Evolutionary conservation across 2,329 filamentous ascomycete genomes (phyloP), one percentile per base, ranked within the genome.

Genomic region (Neopestalotiopsis sp.): DNA sequence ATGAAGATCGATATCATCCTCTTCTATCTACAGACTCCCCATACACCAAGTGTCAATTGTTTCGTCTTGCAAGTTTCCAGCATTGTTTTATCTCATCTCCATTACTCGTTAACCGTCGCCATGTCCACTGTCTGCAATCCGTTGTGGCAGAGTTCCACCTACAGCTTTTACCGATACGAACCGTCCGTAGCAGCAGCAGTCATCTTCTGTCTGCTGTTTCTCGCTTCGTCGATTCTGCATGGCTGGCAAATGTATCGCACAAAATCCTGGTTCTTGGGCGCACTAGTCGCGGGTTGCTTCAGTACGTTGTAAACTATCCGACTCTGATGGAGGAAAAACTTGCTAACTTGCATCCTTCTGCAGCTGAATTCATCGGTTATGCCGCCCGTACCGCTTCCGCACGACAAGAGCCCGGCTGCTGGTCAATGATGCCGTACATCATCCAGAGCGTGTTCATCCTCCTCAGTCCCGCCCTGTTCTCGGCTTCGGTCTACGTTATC

Each of bases 381-480:
- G 58, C 58, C 5, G 58, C 58, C 58, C 58, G 58, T 10, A 28
- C 12, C 2, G 28, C 17, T 17, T 61, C 58, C 6, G n/a, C 58
- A 9, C 17, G 58, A 17, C n/a, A 61, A 28, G 58, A 61, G 3
- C n/a, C 58, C 4, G 58, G 58, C 20, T 61, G 58, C 58, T 61
- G 58, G 58, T 9, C 6, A 12, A 61, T 61, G 58, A 61, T 61
- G 58, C 63, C 68, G 7, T 70, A 66, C 14, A 65, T 68, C 53
- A 40, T 63, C 28, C 68, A 70, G 14, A 68, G 53, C 30, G 49
- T 66, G 5, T 68, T 40, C 5, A 68, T 70, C 20, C 61, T 70
- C 1, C 61, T 68, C 24, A 59, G 68, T 24, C 66, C 68, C 2
- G 59, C 68, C 9, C 61, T 70, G 12, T 70, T 70, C 42, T 56